Evolutionary conservation across 805 yeast species (phyloP), one percentile per base, ranked within the genome.

Genomic region (Starmerella vaccinii): DNA sequence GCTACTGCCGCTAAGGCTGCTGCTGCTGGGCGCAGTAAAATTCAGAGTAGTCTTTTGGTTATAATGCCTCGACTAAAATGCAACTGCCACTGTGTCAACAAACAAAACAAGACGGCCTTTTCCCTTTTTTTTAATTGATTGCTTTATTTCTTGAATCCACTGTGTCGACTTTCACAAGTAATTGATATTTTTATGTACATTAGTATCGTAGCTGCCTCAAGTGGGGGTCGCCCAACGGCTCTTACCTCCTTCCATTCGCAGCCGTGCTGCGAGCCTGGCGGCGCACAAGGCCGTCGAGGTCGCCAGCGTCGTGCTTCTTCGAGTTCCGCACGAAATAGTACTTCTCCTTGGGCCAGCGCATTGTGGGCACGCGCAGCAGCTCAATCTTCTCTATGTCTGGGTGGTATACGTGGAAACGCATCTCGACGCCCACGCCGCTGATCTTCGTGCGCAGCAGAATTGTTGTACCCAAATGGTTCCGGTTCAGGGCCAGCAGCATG

Each of bases 301-400:
- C 68, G 16, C 69, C 68, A 12, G 65, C 70, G 52, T 66, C 69
- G 50, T 64, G 63, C 53, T 63, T 72, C 54, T 65, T 65, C 52
- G 59, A 69, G 27, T 66, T 82, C 71, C 96, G 83, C 63, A 92
- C 83, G 69, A 86, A 92, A 74, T 82, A 89, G 61, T 87, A 90
- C 73, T 86, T 90, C 69, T 80, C 78, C 76, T 95, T 80, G 55
- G 75, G 73, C 72, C 83, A 78, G 67, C 86, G 81, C 62, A 76
- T 77, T 56, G 63, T 59, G 22, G 95, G 90, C 67, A 81, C 81
- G 67, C 84, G 76, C 55, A 90, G 67, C 35, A 88, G 66, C 67
- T 89, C 97, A 48, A 90, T 73, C 66, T 82, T 77, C 55, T 80
- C 76, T 50, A 92, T 74, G 49, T 78, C 72, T 7, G 97, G 96